A percentile compares a stretch with the other conserved stretches of the same genome.
phyloP scores from a whole-genome alignment of 176 grass and related monocot genomes.

The Eleusine indica region DNA sequence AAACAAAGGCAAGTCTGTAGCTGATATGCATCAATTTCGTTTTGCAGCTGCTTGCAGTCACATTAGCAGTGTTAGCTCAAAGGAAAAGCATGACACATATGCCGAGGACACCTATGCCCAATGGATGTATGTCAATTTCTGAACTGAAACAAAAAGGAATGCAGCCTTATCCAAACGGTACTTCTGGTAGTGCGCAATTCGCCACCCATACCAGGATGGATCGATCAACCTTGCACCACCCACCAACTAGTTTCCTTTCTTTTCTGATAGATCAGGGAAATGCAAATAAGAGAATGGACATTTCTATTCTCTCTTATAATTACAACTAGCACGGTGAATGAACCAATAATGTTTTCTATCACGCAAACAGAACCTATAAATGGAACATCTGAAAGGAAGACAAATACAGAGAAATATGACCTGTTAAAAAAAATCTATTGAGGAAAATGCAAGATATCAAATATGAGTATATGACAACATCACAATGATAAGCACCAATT shows the following conservation, averaged over 20 bases:
- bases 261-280: background rate
- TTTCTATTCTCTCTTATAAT: too few relatives aligned
- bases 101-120: background rate
- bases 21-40: background rate
- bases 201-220: background rate
- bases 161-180: background rate
- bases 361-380: background rate
- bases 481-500: background rate
- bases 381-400: background rate
- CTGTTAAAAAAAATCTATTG: background rate
- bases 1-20: background rate
- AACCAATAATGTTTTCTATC: background rate
- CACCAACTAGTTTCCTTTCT: conserved; percentile 6
- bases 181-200: background rate
- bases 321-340: background rate
- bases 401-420: background rate
- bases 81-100: background rate
- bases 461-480: background rate
- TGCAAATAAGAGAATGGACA: background rate
- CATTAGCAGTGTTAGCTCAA: background rate
- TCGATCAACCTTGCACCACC: background rate
- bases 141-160: background rate
- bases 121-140: background rate
- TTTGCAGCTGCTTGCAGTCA: background rate
- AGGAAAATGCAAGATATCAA: background rate